Percentiles rank a stretch among this genome's conserved stretches.
These are phyloP conservation scores for Naegleria fowleri DNA, from an alignment of 208 protist genomes.

Conservation along the genomic window DNA sequence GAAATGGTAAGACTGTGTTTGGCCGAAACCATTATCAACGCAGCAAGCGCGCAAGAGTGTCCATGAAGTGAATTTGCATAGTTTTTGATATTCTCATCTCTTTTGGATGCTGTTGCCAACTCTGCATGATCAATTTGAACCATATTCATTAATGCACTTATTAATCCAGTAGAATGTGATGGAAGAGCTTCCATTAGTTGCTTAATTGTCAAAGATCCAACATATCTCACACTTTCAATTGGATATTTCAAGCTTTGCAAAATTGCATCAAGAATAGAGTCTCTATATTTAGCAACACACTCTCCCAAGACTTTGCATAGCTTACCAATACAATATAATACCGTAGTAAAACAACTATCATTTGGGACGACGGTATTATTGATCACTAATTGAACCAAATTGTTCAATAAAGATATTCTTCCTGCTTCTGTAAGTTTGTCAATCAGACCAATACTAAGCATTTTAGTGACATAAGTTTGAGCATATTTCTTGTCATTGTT, in stretches of 20 bases:
- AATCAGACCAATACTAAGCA: background rate
- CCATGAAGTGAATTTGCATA: conserved; percentile 15
- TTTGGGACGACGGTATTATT: background rate
- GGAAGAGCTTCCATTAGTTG: background rate
- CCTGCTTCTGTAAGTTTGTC: background rate
- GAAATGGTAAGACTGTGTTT: background rate
- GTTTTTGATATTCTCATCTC: background rate
- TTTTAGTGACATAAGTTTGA: background rate
- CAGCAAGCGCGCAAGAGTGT: background rate
- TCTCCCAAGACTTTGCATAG: background rate
- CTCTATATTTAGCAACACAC: background rate
- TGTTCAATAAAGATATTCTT: background rate
- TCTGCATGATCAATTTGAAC: conserved; percentile 28
- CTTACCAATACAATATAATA: background rate
- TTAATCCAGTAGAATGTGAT: background rate
- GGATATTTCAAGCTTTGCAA: background rate
- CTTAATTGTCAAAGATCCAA: background rate
- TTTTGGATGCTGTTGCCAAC: background rate
- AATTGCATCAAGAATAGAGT: conserved; percentile 12
- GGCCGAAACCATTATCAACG: background rate
- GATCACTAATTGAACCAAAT: background rate
- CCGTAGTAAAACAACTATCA: background rate
- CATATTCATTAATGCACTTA: background rate
- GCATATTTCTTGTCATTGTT: background rate
- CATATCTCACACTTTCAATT: background rate